Evolutionary conservation across 2,329 filamentous ascomycete genomes (phyloP).

Genomic region (Microcyclospora pomicola): DNA sequence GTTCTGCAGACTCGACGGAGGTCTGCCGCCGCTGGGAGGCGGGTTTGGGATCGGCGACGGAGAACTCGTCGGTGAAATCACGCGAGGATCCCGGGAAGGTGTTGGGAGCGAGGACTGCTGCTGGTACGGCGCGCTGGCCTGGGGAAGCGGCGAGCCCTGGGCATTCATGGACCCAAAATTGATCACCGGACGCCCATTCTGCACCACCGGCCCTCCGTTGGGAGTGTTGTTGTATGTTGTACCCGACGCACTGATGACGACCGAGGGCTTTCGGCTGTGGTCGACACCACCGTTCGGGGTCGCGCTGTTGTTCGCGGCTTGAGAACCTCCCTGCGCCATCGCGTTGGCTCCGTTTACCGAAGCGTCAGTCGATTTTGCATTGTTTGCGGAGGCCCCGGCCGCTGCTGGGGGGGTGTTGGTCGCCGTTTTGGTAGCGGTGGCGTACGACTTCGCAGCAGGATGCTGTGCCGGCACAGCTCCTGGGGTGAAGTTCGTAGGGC

Average conservation of each 20-base stretch:
- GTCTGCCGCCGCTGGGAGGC: conserved; percentile 67
- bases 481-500: conserved; percentile 38
- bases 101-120: conserved; percentile 45
- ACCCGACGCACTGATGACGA: conserved; percentile 79
- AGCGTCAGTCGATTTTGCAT: conserved; percentile 53
- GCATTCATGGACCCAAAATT: conserved; percentile 69
- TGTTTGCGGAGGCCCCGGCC: conserved; percentile 39
- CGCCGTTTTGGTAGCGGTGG: conserved; percentile 45
- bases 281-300: conserved; percentile 58
- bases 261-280: conserved; percentile 74
- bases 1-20: conserved; percentile 60
- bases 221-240: conserved; percentile 54
- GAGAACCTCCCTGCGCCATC: conserved; percentile 24
- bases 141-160: conserved; percentile 43
- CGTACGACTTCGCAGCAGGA: conserved; percentile 44
- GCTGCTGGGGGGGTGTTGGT: conserved; percentile 37
- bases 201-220: conserved; percentile 57
- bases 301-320: conserved; percentile 34
- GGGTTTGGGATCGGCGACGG: conserved; percentile 90
- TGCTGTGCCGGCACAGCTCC: conserved; percentile 41
- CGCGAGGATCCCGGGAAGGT: conserved; percentile 49
- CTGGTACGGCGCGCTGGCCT: conserved; percentile 54
- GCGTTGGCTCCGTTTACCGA: conserved; percentile 67
- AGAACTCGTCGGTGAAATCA: conserved; percentile 73
- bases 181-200: conserved; percentile 45